Percentiles rank a stretch among this genome's conserved stretches.
Conservation (phyloP, 805 yeast genomes). For the Citeromyces matritensis region DNA sequence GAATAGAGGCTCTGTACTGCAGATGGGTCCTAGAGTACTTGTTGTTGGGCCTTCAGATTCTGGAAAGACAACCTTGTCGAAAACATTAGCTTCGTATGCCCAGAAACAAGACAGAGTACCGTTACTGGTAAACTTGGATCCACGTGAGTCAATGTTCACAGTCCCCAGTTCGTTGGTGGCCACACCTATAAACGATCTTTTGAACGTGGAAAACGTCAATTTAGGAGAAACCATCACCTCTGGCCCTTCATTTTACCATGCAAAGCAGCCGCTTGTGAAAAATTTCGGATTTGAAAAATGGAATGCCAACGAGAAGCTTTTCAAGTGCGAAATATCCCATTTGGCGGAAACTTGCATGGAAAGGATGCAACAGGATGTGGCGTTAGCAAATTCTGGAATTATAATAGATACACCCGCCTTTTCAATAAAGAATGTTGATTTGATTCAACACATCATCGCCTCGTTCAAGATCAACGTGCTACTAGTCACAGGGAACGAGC, state of each 20-base stretch:
- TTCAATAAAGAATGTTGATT: conserved; percentile 27
- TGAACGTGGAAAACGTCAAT: conserved; percentile 55
- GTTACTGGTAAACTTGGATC: conserved; percentile 65
- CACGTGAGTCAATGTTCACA: conserved; percentile 30
- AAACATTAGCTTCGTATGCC: conserved; percentile 63
- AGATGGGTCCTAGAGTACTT: conserved; percentile 35
- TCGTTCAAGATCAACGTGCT: conserved; percentile 44
- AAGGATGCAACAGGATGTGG: conserved; percentile 34
- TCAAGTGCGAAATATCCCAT: conserved; percentile 29
- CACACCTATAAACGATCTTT: conserved; percentile 63
- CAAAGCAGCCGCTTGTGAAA: conserved; percentile 82
- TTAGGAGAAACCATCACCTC: conserved; percentile 73
- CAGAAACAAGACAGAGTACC: conserved; percentile 56
- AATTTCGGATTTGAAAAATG: conserved; percentile 58
- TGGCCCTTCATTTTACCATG: conserved; percentile 63
- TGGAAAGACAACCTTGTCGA: conserved; percentile 70
- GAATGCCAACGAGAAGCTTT: conserved; percentile 40
- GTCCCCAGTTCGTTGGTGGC: conserved; percentile 81
- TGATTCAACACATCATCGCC: conserved; percentile 41
- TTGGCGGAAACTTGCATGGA: conserved; percentile 19
- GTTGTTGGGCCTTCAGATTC: conserved; percentile 57
- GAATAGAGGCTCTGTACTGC: conserved; percentile 3
- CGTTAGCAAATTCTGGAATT: conserved; percentile 33
- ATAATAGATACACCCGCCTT: conserved; percentile 67
- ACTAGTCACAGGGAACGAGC: conserved; percentile 66